Evolutionary conservation across 192 early-diverging fungal genomes (phyloP), one percentile per base, ranked within the genome.

Genomic region (Phlyctochytrium bullatum): DNA sequence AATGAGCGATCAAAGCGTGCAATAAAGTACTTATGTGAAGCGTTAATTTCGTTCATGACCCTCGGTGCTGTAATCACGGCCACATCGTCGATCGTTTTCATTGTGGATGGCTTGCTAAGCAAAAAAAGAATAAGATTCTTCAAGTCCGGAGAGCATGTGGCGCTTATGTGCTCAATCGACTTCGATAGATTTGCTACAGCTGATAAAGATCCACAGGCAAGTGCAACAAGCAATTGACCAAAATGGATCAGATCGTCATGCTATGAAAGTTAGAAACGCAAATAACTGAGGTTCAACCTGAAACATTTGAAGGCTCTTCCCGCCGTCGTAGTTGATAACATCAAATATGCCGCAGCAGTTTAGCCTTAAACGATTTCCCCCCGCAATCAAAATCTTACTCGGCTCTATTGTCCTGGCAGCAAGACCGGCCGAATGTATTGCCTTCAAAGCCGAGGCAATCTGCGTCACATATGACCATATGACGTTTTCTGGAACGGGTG

Each of bases 401-500:
- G 90, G 82, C 36, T 91, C 90, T 56, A 99, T 85, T 2, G 81
- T 74, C 17, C 92, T 80, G 24, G 88, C 88, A 0, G 94, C 91
- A 1, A 99, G 81, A 4, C 90, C 90, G 0, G 89, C 81, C 0
- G 82, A 66, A 71, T 99, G 97, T 20, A 99, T 87, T 0, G 86
- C 82, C 61, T 91, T 89, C 35, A 99, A 50, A 1, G 91, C 90
- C 20, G 86, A 88, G 2, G 87, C 73, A 3, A 96, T 75, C 68
- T 96, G 94, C 23, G 82, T 84, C 23, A 93, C 81, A 65, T 88
- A 92, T 52, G 88, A 91, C 93, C 93, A 94, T 3, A 96, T 69
- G 20, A 80, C 77, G 27, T 81, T 80, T 68, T 93, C 92, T 10
- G 86, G 81, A 3, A 93, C 81, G 24, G 35, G 27, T 24, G 50